These are phyloP conservation scores for Turritis glabra DNA, from an alignment of 345 rosid species.

Conservation along the genomic window DNA sequence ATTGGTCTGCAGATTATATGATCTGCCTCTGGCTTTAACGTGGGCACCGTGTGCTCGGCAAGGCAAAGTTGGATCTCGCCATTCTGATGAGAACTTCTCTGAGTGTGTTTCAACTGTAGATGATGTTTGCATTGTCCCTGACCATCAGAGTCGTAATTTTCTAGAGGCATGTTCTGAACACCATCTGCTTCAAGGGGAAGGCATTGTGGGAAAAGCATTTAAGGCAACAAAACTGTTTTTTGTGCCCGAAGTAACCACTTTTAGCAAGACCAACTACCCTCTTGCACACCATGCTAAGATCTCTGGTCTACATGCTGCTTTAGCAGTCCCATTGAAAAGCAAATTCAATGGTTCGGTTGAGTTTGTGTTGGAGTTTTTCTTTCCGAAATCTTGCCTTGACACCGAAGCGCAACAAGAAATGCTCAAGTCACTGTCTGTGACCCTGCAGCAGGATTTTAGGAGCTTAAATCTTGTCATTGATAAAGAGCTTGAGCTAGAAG, in stretches of 20 bases:
- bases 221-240: slow-evolving; percentile 59
- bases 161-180: slow-evolving; percentile 83
- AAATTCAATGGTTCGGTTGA: slow-evolving; percentile 54
- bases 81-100: slow-evolving; percentile 64
- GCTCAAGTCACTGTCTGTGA: slow-evolving; percentile 50
- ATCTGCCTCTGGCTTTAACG: slow-evolving; percentile 79
- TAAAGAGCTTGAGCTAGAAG: slow-evolving; percentile 55
- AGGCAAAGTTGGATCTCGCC: slow-evolving; percentile 71
- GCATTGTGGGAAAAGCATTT: slow-evolving; percentile 84
- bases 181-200: slow-evolving; percentile 72
- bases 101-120: slow-evolving; percentile 69
- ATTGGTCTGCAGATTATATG: slow-evolving; percentile 58
- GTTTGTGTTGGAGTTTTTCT: slow-evolving; percentile 84
- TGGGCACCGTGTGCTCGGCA: slow-evolving; percentile 76
- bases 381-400: slow-evolving; percentile 64
- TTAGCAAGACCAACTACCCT: slow-evolving; percentile 76
- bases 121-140: slow-evolving; percentile 67
- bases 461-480: slow-evolving; percentile 56
- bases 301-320: slow-evolving; percentile 67
- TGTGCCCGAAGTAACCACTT: slow-evolving; percentile 60
- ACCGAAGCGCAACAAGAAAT: slow-evolving; percentile 50
- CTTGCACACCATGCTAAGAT: slow-evolving; percentile 90
- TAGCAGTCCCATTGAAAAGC: slow-evolving; percentile 70
- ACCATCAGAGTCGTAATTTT: slow-evolving; percentile 47
- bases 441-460: slow-evolving; percentile 54